Evolutionary conservation across 208 protist species (phyloP).

Genomic region (Crithidia brevicula): DNA sequence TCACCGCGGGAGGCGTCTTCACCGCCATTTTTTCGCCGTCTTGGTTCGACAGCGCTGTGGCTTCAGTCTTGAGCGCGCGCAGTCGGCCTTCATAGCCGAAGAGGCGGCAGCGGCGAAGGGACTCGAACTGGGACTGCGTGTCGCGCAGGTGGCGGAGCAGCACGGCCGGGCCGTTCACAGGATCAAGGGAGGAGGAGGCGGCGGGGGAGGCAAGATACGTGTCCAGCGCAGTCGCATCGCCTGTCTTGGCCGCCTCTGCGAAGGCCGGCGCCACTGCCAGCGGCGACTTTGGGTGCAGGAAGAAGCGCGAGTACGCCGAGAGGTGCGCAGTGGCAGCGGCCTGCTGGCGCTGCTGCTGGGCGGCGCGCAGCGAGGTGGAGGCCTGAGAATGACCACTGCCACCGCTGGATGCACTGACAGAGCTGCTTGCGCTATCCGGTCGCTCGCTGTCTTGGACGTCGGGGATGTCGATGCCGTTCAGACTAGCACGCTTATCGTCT

Average conservation of each 20-base stretch:
- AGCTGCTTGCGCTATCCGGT: constrained; percentile 2
- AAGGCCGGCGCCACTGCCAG: neutral
- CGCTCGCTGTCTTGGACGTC: neutral
- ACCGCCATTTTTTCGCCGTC: neutral
- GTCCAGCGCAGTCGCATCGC: neutral
- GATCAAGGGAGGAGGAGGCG: constrained; percentile 3
- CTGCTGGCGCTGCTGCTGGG: constrained; percentile 23
- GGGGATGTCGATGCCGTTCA: neutral
- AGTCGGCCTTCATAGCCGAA: constrained; percentile 25
- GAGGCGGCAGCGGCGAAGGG: constrained; percentile 19
- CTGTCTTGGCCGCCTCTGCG: neutral
- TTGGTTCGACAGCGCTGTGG: neutral
- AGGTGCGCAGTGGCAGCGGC: constrained; percentile 10
- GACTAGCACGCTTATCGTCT: neutral
- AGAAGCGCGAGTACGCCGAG: constrained; percentile 23
- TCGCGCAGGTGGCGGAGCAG: constrained; percentile 19
- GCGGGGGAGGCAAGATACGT: neutral
- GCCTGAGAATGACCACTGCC: constrained; percentile 6
- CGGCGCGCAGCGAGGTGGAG: neutral
- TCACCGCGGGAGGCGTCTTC: neutral
- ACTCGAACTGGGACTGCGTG: constrained; percentile 14
- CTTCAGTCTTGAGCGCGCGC: neutral
- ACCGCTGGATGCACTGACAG: neutral
- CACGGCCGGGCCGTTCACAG: constrained; percentile 1
- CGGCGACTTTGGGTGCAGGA: constrained; percentile 16